Evolutionary conservation across 192 early-diverging fungal genomes (phyloP).

Genomic region (Entrophospora sp.): DNA sequence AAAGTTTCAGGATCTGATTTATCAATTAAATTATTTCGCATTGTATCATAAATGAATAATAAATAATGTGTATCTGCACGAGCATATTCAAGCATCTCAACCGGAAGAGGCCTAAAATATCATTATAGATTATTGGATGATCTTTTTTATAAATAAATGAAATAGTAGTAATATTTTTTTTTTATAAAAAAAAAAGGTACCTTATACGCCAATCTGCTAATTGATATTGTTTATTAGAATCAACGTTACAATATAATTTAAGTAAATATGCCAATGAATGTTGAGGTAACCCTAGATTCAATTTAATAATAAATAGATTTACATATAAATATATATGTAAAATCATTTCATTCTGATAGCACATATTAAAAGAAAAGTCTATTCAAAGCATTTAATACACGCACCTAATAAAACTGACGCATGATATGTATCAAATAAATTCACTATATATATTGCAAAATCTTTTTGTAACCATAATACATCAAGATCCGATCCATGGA

Average conservation of each 20-base stretch:
- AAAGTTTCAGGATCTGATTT: constrained; percentile 52
- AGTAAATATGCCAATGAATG: constrained; percentile 82
- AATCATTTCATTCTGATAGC: no score
- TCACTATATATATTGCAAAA: constrained; percentile 94
- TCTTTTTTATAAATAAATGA: no score
- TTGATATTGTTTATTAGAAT: constrained; percentile 91
- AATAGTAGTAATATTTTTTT: no score
- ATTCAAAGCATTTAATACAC: no score
- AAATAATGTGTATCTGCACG: constrained; percentile 94
- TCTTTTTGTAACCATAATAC: constrained; percentile 95
- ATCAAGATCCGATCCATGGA: constrained; percentile 97
- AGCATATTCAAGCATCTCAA: constrained; percentile 89
- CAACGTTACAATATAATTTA: constrained; percentile 63
- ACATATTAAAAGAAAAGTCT: no score
- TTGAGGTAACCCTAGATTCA: constrained; percentile 47
- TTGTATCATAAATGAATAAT: constrained; percentile 86
- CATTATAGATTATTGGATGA: no score
- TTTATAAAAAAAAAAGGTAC: constrained; percentile 26
- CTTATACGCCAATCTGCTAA: constrained; percentile 95
- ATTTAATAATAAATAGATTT: neutral
- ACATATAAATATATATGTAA: neutral
- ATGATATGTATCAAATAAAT: constrained; percentile 95
- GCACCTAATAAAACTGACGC: constrained; percentile 73
- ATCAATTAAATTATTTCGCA: constrained; percentile 75
- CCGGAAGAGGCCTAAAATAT: constrained; percentile 78